Evolutionary conservation across 2,329 filamentous ascomycete genomes (phyloP).

Genomic region (Botrytis hyacinthi): DNA sequence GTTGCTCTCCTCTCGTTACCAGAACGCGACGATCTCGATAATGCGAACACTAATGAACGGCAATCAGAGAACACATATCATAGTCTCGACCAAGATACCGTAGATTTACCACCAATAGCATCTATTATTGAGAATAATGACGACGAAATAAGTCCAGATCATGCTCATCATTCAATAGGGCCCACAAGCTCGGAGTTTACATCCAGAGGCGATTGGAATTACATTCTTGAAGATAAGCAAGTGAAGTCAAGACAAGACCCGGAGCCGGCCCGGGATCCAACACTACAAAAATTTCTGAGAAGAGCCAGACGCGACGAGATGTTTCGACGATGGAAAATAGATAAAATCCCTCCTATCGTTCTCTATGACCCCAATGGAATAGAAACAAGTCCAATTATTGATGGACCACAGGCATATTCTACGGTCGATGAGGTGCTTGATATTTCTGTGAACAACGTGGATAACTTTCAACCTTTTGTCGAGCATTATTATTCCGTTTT

Average conservation of each 20-base stretch:
- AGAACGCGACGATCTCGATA: conserved; percentile 12
- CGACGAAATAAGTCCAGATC: background rate
- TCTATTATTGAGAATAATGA: background rate
- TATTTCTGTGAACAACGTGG: background rate
- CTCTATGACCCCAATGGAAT: background rate
- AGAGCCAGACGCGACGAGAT: conserved; percentile 4
- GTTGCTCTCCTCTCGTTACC: conserved; percentile 9
- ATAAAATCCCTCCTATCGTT: background rate
- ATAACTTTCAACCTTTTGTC: background rate
- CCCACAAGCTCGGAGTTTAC: background rate
- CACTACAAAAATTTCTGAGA: background rate
- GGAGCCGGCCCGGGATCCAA: background rate
- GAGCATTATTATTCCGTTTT: background rate
- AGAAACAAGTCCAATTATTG: background rate
- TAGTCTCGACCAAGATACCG: background rate
- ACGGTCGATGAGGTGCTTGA: background rate
- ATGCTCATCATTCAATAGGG: background rate
- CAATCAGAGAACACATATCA: background rate
- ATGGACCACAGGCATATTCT: background rate
- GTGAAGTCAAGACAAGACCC: background rate
- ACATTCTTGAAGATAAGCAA: background rate
- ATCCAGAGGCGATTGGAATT: background rate
- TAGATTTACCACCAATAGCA: background rate
- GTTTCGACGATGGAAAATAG: background rate
- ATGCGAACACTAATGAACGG: conserved; percentile 6